Evolutionary conservation across 2,329 filamentous ascomycete genomes (phyloP), one percentile per base, ranked within the genome.

Genomic region (Chalaropsis thielavioides): DNA sequence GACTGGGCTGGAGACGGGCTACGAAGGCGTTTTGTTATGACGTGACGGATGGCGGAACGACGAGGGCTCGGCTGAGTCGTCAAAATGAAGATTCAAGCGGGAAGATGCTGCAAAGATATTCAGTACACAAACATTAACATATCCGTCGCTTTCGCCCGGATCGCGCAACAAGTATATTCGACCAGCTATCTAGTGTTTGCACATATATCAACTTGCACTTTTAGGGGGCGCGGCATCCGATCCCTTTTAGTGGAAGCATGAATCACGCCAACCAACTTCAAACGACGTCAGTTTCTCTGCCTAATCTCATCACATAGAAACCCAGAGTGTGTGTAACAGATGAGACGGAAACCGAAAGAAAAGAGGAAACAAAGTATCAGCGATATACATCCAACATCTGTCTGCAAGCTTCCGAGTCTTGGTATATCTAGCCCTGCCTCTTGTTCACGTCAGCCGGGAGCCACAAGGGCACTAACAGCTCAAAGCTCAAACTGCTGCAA

Each of bases 251-350:
- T n/a, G 38, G 15, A 40, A 40, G 51, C 51, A 56, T 56, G 51
- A 56, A 35, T 56, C 24, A 17, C 22, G 22, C 24, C 51, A 56
- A 35, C 22, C 19, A 27, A 31, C 51, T 17, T 41, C 31, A 27
- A 60, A 60, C 58, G 22, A 24, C 31, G 27, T 11, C 51, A 56
- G 51, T n/a, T 56, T 56, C 51, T 56, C 51, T 56, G 51, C 51
- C 51, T 56, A 56, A 13, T 56, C 22, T 56, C 51, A 11, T 31
- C 22, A 10, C 8, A 56, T 56, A 51, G 17, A 17, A 49, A 10
- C 44, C 6, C 44, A n/a, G 22, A 22, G 19, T 10, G n/a, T 19
- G 17, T 11, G 44, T 22, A 2, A 10, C 22, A 6, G 6, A 31
- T 6, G 6, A 31, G 31, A 31, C 31, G 31, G 6, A 31, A 31